Evolutionary conservation across 352 stramenopile species (phyloP), one percentile per base, ranked within the genome.

Genomic region (Globisporangium paroecandrum): DNA sequence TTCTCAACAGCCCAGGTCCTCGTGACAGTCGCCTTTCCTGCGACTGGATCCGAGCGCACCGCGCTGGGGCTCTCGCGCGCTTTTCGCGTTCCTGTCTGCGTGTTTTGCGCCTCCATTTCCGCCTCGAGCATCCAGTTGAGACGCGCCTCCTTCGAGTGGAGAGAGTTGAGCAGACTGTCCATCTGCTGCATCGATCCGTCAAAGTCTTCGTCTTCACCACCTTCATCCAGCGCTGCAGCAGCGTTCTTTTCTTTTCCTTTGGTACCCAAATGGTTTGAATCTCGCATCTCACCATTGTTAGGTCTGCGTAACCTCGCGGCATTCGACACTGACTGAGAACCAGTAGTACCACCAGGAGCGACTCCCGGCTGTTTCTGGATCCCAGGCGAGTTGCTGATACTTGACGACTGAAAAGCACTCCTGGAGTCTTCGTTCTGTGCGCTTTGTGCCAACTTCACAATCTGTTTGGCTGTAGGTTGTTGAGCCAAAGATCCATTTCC

Each of bases 81-180:
- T 59, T 34, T 58, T 15, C 51, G 54, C 4, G 6, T 29, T 38
- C 32, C 38, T 12, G 65, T 5, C 12, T 64, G 62, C 41, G 74
- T 76, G 64, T 89, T 89, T 76, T 91, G 83, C n/a, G 79, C 81
- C 64, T 89, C 83, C 71, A 91, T 85, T 64, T 91, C 83, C 34
- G 79, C 81, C 66, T 91, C 83, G 0, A 91, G 71, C 79, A 91
- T 91, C 81, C 77, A 89, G 65, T 91, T 86, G 7, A 91, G 74
- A 20, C 73, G 76, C 24, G 76, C 79, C 63, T 91, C 81, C 56
- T 89, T 86, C 57, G 75, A 79, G 34, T 89, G 79, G 18, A 91
- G 72, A 24, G 76, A 71, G 43, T 38, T 83, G 43, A 89, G 75
- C 10, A 91, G 74, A 4, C 9, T 77, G 29, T 64, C 70, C 15